Percentiles rank a stretch among this genome's conserved stretches.
Evolutionary conservation across 1,139 yeast genomes (phyloP).

Genomic region (Lodderomyces orthopsilosis): DNA sequence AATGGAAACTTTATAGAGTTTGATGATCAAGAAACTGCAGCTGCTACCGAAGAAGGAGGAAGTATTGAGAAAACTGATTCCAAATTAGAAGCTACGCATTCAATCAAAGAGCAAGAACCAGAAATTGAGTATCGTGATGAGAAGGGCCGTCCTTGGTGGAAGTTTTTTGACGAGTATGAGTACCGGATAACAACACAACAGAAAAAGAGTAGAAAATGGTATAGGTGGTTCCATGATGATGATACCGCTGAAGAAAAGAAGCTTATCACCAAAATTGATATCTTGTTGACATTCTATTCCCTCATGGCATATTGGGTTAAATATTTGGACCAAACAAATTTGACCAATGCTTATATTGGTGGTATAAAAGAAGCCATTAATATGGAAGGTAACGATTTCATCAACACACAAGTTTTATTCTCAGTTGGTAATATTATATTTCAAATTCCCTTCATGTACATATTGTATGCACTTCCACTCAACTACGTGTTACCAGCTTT

Average conservation of each 20-base stretch:
- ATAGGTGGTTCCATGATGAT: slow-evolving; percentile 59
- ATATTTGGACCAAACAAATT: slow-evolving; percentile 58
- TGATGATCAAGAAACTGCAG: slow-evolving; percentile 3
- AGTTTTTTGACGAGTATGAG: slow-evolving; percentile 61
- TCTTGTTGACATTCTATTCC: slow-evolving; percentile 57
- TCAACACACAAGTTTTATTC: slow-evolving; percentile 57
- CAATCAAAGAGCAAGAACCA: neutral
- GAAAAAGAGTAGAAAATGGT: slow-evolving; percentile 50
- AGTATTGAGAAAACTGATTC: slow-evolving; percentile 5
- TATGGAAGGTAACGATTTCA: slow-evolving; percentile 66
- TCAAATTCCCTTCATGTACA: slow-evolving; percentile 49
- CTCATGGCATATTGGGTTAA: slow-evolving; percentile 70
- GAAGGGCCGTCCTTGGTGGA: slow-evolving; percentile 61
- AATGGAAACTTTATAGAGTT: slow-evolving; percentile 13
- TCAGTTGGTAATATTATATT: slow-evolving; percentile 57
- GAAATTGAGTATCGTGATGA: slow-evolving; percentile 56
- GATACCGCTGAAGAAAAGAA: slow-evolving; percentile 55
- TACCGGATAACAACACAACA: slow-evolving; percentile 43
- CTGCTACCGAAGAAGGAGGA: neutral
- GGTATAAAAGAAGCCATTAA: slow-evolving; percentile 58
- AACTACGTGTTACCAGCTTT: slow-evolving; percentile 54
- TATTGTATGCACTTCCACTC: slow-evolving; percentile 49
- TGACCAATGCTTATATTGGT: slow-evolving; percentile 68
- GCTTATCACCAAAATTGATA: slow-evolving; percentile 59
- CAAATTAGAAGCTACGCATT: neutral